Conservation (phyloP, 352 stramenopile species). For the Pythium phragmiticola region DNA sequence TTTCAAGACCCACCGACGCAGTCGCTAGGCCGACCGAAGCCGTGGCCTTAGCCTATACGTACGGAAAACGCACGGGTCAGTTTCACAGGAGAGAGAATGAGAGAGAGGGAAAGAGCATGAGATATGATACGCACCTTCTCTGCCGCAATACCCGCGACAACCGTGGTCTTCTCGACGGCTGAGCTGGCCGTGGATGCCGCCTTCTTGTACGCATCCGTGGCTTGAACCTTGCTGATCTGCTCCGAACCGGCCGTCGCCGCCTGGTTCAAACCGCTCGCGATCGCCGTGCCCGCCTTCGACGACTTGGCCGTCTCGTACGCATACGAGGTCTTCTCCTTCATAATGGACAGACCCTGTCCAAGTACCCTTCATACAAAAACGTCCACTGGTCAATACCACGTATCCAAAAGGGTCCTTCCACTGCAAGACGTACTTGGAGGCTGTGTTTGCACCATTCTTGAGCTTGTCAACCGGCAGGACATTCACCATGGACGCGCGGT, state of each 20-base stretch:
- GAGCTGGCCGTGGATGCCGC: constrained; percentile 58
- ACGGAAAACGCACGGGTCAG: no score
- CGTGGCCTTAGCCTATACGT: constrained; percentile 53
- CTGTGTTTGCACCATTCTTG: constrained; percentile 84
- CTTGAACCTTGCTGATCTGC: constrained; percentile 78
- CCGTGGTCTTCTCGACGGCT: constrained; percentile 57
- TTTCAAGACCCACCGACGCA: constrained; percentile 67
- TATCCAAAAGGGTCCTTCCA: not conserved
- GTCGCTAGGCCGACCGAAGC: constrained; percentile 57
- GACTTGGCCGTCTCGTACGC: constrained; percentile 75
- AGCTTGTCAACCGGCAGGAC: constrained; percentile 85
- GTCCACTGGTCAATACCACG: not conserved
- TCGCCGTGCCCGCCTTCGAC: constrained; percentile 68
- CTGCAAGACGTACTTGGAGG: constrained; percentile 51
- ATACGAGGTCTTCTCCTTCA: constrained; percentile 74
- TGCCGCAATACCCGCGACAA: constrained; percentile 62
- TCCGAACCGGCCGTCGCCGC: constrained; percentile 65
- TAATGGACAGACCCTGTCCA: constrained; percentile 57
- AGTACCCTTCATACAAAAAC: constrained; percentile 43
- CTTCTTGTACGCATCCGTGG: constrained; percentile 86
- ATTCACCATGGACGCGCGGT: constrained; percentile 69
- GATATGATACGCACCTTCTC: constrained; percentile 48
- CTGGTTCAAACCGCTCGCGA: constrained; percentile 62
- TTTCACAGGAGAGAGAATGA: no score
- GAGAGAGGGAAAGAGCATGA: no score